Percentiles rank a stretch among this genome's conserved stretches.
Evolutionary conservation across 805 yeast species (phyloP).

Genomic region (Spathaspora hagerdaliae): DNA sequence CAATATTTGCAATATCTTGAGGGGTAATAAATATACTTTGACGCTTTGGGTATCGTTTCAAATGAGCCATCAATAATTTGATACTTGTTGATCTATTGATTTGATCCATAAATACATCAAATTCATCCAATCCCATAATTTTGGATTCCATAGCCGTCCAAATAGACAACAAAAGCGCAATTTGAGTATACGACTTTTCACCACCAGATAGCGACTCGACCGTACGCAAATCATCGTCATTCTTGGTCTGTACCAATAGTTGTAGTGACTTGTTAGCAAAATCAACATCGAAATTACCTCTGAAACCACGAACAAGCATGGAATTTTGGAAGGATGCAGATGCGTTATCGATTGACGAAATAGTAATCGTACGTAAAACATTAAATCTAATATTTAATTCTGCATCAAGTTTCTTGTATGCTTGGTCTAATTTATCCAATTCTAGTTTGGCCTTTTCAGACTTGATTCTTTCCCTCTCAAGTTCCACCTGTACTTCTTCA

Average conservation of each 20-base stretch:
- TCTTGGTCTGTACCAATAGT: conserved; percentile 59
- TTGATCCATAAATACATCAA: conserved; percentile 96
- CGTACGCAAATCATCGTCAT: conserved; percentile 51
- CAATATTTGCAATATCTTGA: conserved; percentile 74
- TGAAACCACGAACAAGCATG: conserved; percentile 62
- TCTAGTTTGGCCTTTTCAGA: conserved; percentile 40
- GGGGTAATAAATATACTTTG: conserved; percentile 95
- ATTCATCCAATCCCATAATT: conserved; percentile 89
- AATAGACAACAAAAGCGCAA: conserved; percentile 79
- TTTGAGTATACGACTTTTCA: conserved; percentile 90
- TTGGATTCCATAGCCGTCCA: conserved; percentile 92
- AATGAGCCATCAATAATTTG: conserved; percentile 64
- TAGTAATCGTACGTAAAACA: conserved; percentile 29
- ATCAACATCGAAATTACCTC: conserved; percentile 68
- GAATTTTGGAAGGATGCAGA: conserved; percentile 50
- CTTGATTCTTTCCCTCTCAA: conserved; percentile 39
- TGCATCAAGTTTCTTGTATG: conserved; percentile 19
- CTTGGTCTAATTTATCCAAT: conserved; percentile 28
- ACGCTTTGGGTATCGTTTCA: conserved; percentile 58
- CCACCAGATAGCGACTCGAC: conserved; percentile 93
- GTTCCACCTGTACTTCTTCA: conserved; percentile 50
- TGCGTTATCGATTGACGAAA: conserved; percentile 28
- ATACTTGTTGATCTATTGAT: conserved; percentile 81
- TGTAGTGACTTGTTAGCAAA: conserved; percentile 46
- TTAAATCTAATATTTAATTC: conserved; percentile 31